Evolutionary conservation across 2,329 filamentous ascomycete genomes (phyloP).

Genomic region (Aspergillus oerlinghausenensis): DNA sequence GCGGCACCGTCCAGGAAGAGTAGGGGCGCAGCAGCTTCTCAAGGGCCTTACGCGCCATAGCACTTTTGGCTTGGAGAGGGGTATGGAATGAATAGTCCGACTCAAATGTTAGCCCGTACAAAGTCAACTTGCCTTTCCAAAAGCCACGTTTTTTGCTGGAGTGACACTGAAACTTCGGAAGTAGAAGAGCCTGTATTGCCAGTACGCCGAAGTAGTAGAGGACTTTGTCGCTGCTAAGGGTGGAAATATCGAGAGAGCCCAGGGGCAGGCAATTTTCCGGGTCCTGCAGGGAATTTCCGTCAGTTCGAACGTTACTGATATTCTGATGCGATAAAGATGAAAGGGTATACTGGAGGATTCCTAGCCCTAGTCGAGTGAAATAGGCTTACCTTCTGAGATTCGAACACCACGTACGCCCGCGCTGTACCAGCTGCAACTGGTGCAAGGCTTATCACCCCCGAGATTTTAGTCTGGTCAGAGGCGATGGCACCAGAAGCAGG

Average conservation of each 20-base stretch:
- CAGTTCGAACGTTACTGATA: background rate
- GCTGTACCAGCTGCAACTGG: background rate
- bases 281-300: background rate
- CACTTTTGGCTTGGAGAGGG: conserved; percentile 18
- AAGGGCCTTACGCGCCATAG: conserved; percentile 25
- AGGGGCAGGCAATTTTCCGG: background rate
- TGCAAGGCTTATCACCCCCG: background rate
- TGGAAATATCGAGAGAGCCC: conserved; percentile 5
- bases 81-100: conserved; percentile 7
- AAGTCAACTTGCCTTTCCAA: conserved; percentile 25
- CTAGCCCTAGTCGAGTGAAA: background rate
- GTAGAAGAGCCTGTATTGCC: conserved; percentile 19
- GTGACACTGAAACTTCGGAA: conserved; percentile 22
- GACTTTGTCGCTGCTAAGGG: conserved; percentile 14
- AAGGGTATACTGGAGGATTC: background rate
- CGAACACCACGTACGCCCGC: background rate
- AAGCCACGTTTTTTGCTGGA: conserved; percentile 4
- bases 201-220: conserved; percentile 33
- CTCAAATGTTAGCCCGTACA: conserved; percentile 27
- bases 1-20: conserved; percentile 25
- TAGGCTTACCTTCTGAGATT: background rate
- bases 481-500: background rate
- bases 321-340: background rate
- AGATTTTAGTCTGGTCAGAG: background rate
- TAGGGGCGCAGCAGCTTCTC: conserved; percentile 18